Evolutionary conservation across 257 asterid genomes (phyloP).

Genomic region (Ajuga chamaepitys): DNA sequence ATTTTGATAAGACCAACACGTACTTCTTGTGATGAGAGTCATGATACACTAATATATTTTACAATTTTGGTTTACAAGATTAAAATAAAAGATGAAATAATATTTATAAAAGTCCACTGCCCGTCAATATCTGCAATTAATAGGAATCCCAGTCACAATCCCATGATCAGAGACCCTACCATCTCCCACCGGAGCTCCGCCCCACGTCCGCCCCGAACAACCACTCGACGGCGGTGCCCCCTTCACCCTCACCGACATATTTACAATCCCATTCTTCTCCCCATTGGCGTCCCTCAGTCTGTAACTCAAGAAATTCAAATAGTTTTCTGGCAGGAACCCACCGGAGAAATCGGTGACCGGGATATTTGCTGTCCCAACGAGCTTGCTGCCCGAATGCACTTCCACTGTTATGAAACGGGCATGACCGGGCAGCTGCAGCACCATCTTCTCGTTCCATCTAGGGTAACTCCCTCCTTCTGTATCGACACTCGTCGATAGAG

Average conservation of each 20-base stretch:
- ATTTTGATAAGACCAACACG: no score
- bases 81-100: no score
- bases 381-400: slow-evolving; percentile 33
- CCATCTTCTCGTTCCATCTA: slow-evolving; percentile 58
- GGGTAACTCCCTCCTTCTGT: slow-evolving; percentile 51
- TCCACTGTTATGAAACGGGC: slow-evolving; percentile 49
- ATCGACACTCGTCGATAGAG: slow-evolving; percentile 33
- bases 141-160: slow-evolving; percentile 58
- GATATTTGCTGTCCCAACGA: slow-evolving; percentile 43
- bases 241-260: slow-evolving; percentile 50
- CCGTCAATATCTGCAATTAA: slow-evolving; percentile 17
- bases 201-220: slow-evolving; percentile 18
- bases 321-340: slow-evolving; percentile 47
- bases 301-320: slow-evolving; percentile 72
- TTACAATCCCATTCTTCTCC: slow-evolving; percentile 60
- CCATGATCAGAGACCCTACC: slow-evolving; percentile 12
- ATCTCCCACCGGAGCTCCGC: slow-evolving; percentile 10
- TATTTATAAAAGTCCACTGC: no score
- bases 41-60: no score
- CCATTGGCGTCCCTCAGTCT: slow-evolving; percentile 54
- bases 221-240: slow-evolving; percentile 4
- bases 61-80: no score
- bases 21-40: no score
- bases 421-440: slow-evolving; percentile 39
- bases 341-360: slow-evolving; percentile 71